These are phyloP conservation scores for Auriscalpium vulgare DNA, from an alignment of 768 basidiomycete genomes.

Conservation along the genomic window DNA sequence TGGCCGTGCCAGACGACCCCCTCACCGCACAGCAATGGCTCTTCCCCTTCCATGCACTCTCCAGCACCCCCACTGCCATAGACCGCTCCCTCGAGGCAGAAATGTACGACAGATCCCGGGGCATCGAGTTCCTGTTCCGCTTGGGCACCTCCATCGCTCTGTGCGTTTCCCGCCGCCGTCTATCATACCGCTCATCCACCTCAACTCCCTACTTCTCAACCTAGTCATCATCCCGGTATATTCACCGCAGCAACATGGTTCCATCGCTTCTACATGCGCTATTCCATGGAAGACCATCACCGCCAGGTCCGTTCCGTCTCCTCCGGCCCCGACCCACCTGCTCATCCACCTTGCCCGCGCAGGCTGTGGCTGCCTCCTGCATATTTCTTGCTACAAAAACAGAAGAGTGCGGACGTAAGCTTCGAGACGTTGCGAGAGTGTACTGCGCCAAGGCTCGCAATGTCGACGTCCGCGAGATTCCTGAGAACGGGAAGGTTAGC, in stretches of 20 bases:
- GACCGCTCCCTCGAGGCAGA: slow-evolving; percentile 44
- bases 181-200: slow-evolving; percentile 7
- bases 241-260: slow-evolving; percentile 88
- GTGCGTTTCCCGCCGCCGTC: slow-evolving; percentile 37
- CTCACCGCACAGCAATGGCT: slow-evolving; percentile 7
- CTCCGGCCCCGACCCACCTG: background rate
- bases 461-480: slow-evolving; percentile 45
- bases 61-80: slow-evolving; percentile 11
- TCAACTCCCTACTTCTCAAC: slow-evolving; percentile 7
- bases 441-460: slow-evolving; percentile 60
- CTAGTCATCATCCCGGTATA: slow-evolving; percentile 72
- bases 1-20: background rate
- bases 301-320: slow-evolving; percentile 46
- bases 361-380: slow-evolving; percentile 83
- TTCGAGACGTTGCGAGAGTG: slow-evolving; percentile 76
- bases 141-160: slow-evolving; percentile 68
- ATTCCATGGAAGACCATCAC: slow-evolving; percentile 75
- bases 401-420: slow-evolving; percentile 81
- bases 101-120: slow-evolving; percentile 71
- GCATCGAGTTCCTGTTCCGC: slow-evolving; percentile 81
- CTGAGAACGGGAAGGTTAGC: slow-evolving; percentile 58
- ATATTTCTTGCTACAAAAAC: slow-evolving; percentile 90
- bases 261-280: slow-evolving; percentile 86
- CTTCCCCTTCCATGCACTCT: slow-evolving; percentile 9
- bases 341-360: slow-evolving; percentile 7